phyloP scores from a whole-genome alignment of 352 stramenopile species.

The Pythium scleroteichum region DNA sequence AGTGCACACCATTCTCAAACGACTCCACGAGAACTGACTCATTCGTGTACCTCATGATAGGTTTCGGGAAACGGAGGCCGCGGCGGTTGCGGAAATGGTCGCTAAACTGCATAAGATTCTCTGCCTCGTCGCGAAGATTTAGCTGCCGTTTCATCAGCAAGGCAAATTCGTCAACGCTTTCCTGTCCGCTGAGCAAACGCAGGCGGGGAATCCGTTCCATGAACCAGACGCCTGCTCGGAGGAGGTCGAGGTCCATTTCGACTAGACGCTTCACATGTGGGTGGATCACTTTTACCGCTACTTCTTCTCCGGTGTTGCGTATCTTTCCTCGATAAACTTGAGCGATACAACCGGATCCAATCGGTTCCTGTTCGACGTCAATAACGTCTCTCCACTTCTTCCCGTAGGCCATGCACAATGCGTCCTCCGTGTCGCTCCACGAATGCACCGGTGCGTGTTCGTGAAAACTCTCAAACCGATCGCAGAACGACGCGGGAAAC shows the following conservation, averaged over 20 bases:
- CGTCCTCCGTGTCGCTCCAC: constrained; percentile 84
- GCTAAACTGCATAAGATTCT: constrained; percentile 85
- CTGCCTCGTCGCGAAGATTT: constrained; percentile 89
- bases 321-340: constrained; percentile 93
- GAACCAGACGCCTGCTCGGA: constrained; percentile 61
- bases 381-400: constrained; percentile 68
- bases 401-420: constrained; percentile 85
- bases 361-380: constrained; percentile 56
- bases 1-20: constrained; percentile 80
- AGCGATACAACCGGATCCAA: constrained; percentile 93
- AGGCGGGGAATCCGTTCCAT: constrained; percentile 68
- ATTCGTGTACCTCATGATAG: constrained; percentile 69
- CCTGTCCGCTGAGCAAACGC: constrained; percentile 64
- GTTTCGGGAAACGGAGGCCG: constrained; percentile 71
- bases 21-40: constrained; percentile 91
- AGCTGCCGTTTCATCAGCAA: constrained; percentile 89
- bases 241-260: constrained; percentile 86
- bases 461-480: constrained; percentile 91
- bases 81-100: constrained; percentile 71
- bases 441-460: constrained; percentile 86
- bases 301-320: constrained; percentile 50
- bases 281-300: constrained; percentile 94
- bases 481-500: constrained; percentile 90
- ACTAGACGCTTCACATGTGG: constrained; percentile 88
- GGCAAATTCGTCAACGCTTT: constrained; percentile 87